Evolutionary conservation across 306 rosid species (phyloP).

Genomic region (Oemleria cerasiformis): DNA sequence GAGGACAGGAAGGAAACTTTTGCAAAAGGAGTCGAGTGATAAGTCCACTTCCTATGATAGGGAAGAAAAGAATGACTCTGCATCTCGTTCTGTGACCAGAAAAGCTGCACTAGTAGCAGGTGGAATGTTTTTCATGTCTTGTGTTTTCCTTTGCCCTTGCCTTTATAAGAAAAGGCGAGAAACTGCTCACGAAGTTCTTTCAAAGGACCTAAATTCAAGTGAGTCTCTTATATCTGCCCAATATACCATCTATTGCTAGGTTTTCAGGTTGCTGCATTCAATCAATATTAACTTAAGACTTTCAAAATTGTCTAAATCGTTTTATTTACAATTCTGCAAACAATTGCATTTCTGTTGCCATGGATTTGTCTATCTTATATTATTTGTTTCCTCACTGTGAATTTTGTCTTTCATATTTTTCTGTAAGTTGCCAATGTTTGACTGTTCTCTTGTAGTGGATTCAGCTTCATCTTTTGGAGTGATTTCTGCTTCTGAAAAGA

Average conservation of each 20-base stretch:
- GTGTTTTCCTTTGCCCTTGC: slow-evolving; percentile 80
- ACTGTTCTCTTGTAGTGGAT: slow-evolving; percentile 48
- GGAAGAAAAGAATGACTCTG: slow-evolving; percentile 12
- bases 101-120: slow-evolving; percentile 46
- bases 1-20: slow-evolving; percentile 61
- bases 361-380: neutral
- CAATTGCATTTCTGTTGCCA: slow-evolving; percentile 1
- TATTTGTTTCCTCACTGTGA: neutral
- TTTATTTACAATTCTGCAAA: slow-evolving; percentile 9
- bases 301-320: slow-evolving; percentile 17
- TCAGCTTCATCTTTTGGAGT: slow-evolving; percentile 57
- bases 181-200: slow-evolving; percentile 41
- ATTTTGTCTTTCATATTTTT: neutral
- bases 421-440: slow-evolving; percentile 7
- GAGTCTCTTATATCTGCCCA: slow-evolving; percentile 35
- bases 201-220: slow-evolving; percentile 67
- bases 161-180: slow-evolving; percentile 48
- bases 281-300: slow-evolving; percentile 4
- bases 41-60: slow-evolving; percentile 17
- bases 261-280: neutral
- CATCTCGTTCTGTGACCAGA: slow-evolving; percentile 20
- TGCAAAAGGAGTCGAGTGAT: slow-evolving; percentile 35
- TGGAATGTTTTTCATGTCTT: slow-evolving; percentile 62
- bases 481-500: slow-evolving; percentile 48
- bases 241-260: neutral